Percentiles rank a stretch among this genome's conserved stretches.
phyloP scores from a whole-genome alignment of 495 filamentous ascomycete genomes.

The Cercophora scortea region DNA sequence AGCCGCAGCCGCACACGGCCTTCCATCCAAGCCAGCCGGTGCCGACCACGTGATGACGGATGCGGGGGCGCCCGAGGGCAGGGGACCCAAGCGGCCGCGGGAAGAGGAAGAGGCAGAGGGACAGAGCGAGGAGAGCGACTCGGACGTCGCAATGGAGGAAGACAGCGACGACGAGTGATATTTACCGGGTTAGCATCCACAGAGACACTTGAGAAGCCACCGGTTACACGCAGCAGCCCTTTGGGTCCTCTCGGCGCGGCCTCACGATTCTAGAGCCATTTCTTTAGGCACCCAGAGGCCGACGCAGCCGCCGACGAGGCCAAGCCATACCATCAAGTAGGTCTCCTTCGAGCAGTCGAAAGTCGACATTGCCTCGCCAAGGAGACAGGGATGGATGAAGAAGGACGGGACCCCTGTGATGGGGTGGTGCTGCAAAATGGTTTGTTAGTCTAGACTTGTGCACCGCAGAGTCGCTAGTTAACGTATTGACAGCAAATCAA shows the following conservation, averaged over 20 bases:
- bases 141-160: conserved; percentile 69
- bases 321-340: conserved; percentile 77
- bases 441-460: conserved; percentile 38
- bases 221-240: not conserved
- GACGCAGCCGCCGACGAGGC: conserved; percentile 64
- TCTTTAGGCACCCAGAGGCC: conserved; percentile 61
- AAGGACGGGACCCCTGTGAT: conserved; percentile 63
- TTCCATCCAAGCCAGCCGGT: conserved; percentile 26
- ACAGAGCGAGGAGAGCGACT: conserved; percentile 47
- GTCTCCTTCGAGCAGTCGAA: conserved; percentile 48
- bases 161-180: conserved; percentile 50
- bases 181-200: not conserved
- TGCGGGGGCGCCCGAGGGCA: conserved; percentile 33
- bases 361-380: conserved; percentile 64
- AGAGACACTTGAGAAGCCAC: not conserved
- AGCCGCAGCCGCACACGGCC: conserved; percentile 27
- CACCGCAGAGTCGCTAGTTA: conserved; percentile 36
- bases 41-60: conserved; percentile 36
- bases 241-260: not conserved
- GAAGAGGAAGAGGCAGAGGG: conserved; percentile 58
- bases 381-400: conserved; percentile 81
- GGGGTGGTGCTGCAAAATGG: conserved; percentile 64
- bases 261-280: conserved; percentile 31
- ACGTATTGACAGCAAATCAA: conserved; percentile 25
- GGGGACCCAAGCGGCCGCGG: conserved; percentile 58